phyloP scores from a whole-genome alignment of 1,284 basidiomycete species.

The Leccinum fallax region DNA sequence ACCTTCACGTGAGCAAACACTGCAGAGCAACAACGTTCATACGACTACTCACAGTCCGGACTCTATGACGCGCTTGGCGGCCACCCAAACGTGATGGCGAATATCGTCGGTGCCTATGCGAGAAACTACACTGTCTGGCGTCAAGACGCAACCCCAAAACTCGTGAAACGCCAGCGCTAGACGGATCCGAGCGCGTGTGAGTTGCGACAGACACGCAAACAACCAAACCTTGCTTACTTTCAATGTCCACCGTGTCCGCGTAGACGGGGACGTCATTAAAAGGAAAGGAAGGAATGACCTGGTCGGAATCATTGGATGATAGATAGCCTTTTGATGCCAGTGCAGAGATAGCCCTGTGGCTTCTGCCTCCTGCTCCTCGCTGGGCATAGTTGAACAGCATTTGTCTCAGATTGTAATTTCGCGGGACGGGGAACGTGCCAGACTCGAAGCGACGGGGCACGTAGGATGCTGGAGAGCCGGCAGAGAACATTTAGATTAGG shows the following conservation, averaged over 20 bases:
- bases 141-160: conserved; percentile 41
- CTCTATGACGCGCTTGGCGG: conserved; percentile 41
- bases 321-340: neutral
- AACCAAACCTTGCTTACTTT: conserved; percentile 33
- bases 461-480: conserved; percentile 14
- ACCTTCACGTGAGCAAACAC: conserved; percentile 1
- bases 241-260: conserved; percentile 39
- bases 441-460: conserved; percentile 24
- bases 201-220: neutral
- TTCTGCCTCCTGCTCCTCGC: neutral
- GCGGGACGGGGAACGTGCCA: conserved; percentile 32
- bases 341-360: neutral
- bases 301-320: conserved; percentile 9
- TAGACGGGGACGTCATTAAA: conserved; percentile 33
- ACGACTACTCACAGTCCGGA: conserved; percentile 27
- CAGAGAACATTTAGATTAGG: conserved; percentile 14
- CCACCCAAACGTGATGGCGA: conserved; percentile 48
- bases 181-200: conserved; percentile 1
- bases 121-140: conserved; percentile 34
- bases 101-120: conserved; percentile 30
- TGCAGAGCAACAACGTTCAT: neutral
- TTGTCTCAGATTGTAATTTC: conserved; percentile 28
- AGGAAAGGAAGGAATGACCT: conserved; percentile 32
- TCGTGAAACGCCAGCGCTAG: conserved; percentile 42
- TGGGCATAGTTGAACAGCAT: conserved; percentile 30